phyloP scores from a whole-genome alignment of 2,329 filamentous ascomycete genomes.

The Nothophoma quercina region DNA sequence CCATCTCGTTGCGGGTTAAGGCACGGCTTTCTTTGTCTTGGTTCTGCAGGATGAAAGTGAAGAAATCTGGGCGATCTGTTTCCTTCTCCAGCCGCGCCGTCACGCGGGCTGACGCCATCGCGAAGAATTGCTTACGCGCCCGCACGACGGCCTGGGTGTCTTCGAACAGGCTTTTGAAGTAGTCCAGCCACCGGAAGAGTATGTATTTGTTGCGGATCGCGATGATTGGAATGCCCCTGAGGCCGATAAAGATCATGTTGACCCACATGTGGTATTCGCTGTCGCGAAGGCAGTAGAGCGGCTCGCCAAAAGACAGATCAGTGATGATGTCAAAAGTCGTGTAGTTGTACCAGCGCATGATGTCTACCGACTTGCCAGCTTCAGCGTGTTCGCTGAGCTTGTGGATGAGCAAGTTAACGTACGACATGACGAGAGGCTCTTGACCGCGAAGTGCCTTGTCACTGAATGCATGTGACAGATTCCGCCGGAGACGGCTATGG shows the following conservation, averaged over 20 bases:
- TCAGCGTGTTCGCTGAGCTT: slow-evolving; percentile 36
- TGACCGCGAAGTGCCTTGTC: slow-evolving; percentile 53
- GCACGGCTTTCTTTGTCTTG: slow-evolving; percentile 22
- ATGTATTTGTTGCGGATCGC: slow-evolving; percentile 27
- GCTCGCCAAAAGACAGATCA: slow-evolving; percentile 43
- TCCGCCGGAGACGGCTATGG: slow-evolving; percentile 48
- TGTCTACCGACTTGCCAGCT: slow-evolving; percentile 25
- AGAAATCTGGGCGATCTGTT: slow-evolving; percentile 34
- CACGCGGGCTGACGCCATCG: slow-evolving; percentile 25
- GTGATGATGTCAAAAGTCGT: slow-evolving; percentile 41
- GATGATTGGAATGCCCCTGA: slow-evolving; percentile 21
- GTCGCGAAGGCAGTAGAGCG: slow-evolving; percentile 42
- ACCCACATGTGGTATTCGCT: slow-evolving; percentile 42
- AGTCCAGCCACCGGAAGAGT: slow-evolving; percentile 28
- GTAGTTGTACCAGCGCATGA: slow-evolving; percentile 42
- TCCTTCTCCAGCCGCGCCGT: slow-evolving; percentile 27
- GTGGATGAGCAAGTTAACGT: slow-evolving; percentile 51
- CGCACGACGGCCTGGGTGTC: slow-evolving; percentile 9
- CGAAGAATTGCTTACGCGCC: slow-evolving; percentile 28
- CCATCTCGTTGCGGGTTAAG: slow-evolving; percentile 43
- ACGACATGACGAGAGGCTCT: slow-evolving; percentile 49
- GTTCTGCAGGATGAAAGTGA: slow-evolving; percentile 35
- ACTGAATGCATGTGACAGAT: slow-evolving; percentile 52
- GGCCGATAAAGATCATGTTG: slow-evolving; percentile 20
- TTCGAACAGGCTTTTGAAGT: slow-evolving; percentile 18